Evolutionary conservation across 148 eudicot genomes (phyloP).

Genomic region (Silene latifolia): DNA sequence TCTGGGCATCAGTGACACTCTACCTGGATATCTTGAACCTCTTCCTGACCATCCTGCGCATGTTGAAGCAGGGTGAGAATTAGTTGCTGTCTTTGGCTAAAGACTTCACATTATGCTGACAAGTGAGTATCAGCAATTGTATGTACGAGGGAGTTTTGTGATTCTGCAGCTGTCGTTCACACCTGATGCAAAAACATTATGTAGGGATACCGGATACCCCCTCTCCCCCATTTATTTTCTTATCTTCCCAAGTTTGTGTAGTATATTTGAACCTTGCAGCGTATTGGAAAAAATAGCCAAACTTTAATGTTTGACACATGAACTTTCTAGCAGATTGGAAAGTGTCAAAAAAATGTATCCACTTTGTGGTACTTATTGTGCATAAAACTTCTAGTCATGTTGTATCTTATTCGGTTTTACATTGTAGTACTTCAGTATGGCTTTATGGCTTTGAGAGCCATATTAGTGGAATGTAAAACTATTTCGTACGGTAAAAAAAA

Average conservation of each 20-base stretch:
- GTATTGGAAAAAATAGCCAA: background rate
- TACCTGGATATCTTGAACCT: slow-evolving; percentile 87
- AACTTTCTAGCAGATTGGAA: background rate
- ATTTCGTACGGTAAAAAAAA: too few relatives aligned
- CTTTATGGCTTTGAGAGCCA: too few relatives aligned
- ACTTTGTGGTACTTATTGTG: background rate
- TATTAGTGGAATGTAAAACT: too few relatives aligned
- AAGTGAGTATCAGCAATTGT: slow-evolving; percentile 14
- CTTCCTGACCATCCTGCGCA: slow-evolving; percentile 78
- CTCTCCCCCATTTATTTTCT: background rate
- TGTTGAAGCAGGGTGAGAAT: slow-evolving; percentile 64
- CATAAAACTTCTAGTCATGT: background rate
- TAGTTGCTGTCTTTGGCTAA: slow-evolving; percentile 24
- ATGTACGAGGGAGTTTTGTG: slow-evolving; percentile 19
- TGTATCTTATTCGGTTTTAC: too few relatives aligned
- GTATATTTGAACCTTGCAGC: slow-evolving; percentile 7
- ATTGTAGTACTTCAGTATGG: too few relatives aligned
- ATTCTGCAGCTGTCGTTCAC: slow-evolving; percentile 12
- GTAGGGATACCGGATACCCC: slow-evolving; percentile 1
- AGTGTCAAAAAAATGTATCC: background rate
- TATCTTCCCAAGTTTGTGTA: background rate
- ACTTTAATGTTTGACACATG: background rate
- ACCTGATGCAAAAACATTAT: slow-evolving; percentile 5
- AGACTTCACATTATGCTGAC: slow-evolving; percentile 4
- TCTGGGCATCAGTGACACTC: slow-evolving; percentile 96